Percentiles rank a stretch among this genome's conserved stretches.
Conservation (phyloP, 495 filamentous ascomycete species). For the Barbatosphaeria neglecta region DNA sequence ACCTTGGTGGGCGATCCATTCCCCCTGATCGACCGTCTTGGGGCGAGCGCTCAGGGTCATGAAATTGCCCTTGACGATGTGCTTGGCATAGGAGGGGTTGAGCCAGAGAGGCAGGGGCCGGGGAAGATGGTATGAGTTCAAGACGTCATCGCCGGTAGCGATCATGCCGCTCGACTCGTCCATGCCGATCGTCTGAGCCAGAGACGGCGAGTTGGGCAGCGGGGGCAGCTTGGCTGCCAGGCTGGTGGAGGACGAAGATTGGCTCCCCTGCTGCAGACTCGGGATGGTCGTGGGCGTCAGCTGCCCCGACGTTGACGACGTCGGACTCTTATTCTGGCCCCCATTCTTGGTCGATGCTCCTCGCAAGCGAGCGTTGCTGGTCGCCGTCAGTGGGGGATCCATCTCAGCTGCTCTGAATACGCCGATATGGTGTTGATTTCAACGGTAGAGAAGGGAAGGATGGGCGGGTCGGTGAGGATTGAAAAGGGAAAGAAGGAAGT, state of each 20-base stretch:
- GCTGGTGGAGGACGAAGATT: conserved; percentile 35
- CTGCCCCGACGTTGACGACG: conserved; percentile 22
- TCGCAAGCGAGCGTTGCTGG: conserved; percentile 36
- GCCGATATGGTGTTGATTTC: too few relatives aligned
- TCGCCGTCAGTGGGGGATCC: background rate
- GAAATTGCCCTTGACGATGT: conserved; percentile 92
- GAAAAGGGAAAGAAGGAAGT: too few relatives aligned
- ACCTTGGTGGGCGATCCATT: conserved; percentile 95
- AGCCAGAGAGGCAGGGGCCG: conserved; percentile 25
- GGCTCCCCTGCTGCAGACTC: conserved; percentile 30
- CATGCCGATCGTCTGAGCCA: conserved; percentile 23
- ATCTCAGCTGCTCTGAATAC: too few relatives aligned
- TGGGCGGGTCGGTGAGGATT: too few relatives aligned
- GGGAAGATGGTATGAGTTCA: conserved; percentile 40
- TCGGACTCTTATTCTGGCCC: conserved; percentile 25
- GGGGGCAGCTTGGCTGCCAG: conserved; percentile 41
- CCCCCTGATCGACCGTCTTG: conserved; percentile 76
- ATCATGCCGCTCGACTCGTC: conserved; percentile 19
- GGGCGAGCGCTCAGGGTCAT: conserved; percentile 87
- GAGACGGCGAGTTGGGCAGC: conserved; percentile 32
- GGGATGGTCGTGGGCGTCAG: conserved; percentile 36
- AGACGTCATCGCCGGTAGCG: conserved; percentile 29
- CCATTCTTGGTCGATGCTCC: conserved; percentile 28
- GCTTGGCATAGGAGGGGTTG: conserved; percentile 62
- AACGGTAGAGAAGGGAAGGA: too few relatives aligned